Evolutionary conservation across 192 early-diverging fungal genomes (phyloP), one percentile per base, ranked within the genome.

Genomic region (Glomus cerebriforme): DNA sequence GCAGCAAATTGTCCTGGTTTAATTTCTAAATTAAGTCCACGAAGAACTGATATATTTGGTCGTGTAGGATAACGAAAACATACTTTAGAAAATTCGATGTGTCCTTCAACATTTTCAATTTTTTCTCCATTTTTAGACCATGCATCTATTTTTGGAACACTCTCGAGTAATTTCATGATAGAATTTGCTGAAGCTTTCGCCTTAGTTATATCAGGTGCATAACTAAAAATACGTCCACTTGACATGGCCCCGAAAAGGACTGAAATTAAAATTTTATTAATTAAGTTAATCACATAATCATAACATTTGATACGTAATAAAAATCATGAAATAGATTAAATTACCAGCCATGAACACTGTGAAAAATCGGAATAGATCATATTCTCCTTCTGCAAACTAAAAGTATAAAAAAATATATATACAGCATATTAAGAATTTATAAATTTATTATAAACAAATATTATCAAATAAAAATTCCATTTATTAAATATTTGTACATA

Each of bases 11-110:
- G n/a, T n/a, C n/a, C n/a, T n/a, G n/a, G n/a, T n/a, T n/a, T n/a
- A n/a, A n/a, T n/a, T n/a, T n/a, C 75, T 80, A 93, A 82, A 60
- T 80, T 81, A 31, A 92, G 83, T 60, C 85, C 81, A 7, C 87
- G 79, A 35, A 93, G 82, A 74, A 94, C 88, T 0, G 86, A 84
- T 59, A 91, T 86, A 63, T 91, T 85, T 1, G 87, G 79, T 24
- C 91, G 87, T 7, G 88, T 83, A 7, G 91, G 92, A 82, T 93
- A 93, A 10, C 69, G 45, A 45, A 87, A 87, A 27, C 82, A 63
- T 12, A 87, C 86, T 15, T 83, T 77, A n/a, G 77, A 67, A 24
- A 80, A 74, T 29, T 83, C 62, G 19, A 79, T 72, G n/a, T 80
- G 29, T 19, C 85, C 85, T 9, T 79, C 47, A 31, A 85, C 37